Percentiles rank a stretch among this genome's conserved stretches.
Evolutionary conservation across 139 green algal species (phyloP).

Genomic region (Chlorella sp.): DNA sequence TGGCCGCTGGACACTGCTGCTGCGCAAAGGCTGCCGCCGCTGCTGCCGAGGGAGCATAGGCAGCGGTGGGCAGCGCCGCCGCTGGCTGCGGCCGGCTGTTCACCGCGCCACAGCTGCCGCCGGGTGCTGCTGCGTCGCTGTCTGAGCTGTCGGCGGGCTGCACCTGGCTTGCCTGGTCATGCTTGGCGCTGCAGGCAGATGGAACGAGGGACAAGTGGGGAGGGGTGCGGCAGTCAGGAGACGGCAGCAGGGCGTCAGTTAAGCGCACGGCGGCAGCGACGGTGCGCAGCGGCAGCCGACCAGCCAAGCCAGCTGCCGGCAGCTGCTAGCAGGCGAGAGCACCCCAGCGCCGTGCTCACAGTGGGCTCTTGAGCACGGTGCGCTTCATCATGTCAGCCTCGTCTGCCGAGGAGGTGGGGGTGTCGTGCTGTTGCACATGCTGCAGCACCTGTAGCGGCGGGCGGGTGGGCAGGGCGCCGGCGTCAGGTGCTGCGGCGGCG

Average conservation of each 20-base stretch:
- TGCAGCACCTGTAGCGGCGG: background rate
- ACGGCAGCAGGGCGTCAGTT: too few species aligned
- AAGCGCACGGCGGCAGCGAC: background rate
- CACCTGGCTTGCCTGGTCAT: slow-evolving; percentile 3
- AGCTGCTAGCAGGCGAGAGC: background rate
- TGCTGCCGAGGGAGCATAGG: background rate
- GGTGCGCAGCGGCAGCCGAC: background rate
- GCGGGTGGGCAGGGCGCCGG: background rate
- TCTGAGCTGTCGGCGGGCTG: background rate
- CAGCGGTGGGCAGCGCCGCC: background rate
- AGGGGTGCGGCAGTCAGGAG: background rate
- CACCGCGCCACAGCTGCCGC: slow-evolving; percentile 4
- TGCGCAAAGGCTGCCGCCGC: background rate
- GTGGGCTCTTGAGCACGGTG: slow-evolving; percentile 32
- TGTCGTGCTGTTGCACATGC: background rate
- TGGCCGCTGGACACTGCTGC: background rate
- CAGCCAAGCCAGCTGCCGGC: background rate
- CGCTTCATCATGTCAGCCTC: background rate
- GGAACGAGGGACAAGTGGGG: background rate
- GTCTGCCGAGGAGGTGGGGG: slow-evolving; percentile 9
- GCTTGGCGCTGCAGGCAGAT: slow-evolving; percentile 17
- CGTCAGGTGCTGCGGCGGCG: background rate
- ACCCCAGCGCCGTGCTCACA: slow-evolving; percentile 11
- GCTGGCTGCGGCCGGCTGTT: background rate
- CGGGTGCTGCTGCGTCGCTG: slow-evolving; percentile 4